Base-by-base conservation (phyloP, 345 rosid genomes). In the Noccaea bulbosa region DNA sequence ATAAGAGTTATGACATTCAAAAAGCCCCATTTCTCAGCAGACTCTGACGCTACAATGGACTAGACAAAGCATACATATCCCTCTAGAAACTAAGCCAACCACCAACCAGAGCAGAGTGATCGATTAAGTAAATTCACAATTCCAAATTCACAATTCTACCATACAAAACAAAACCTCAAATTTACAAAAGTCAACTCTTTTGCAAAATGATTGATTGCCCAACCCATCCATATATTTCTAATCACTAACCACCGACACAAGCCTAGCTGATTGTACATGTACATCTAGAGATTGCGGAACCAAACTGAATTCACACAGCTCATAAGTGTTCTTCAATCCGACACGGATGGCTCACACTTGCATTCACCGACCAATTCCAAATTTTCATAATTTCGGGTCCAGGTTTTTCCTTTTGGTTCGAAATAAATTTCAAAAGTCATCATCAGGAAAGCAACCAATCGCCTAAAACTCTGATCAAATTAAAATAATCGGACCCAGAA, bases 201-300 rank as follows among this genome's bases (percentile, higher is more conserved):
- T 0, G 27, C 40, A 37, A 58, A 37, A 44, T 7, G 7, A 15
- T 10, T 11, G 32, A 51, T 2, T 8, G 38, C 37, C 11, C 59
- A 71, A 62, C 38, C 16, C 14, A 61, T 24, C 8, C 2, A 24
- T 59, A 30, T 48, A 48, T 16, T 1, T 35, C 20, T 44, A 34
- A 71, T 63, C 65, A 72, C 70, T 44, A 53, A 71, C 55, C 65
- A 72, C 70, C 70, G 49, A 72, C 41, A 63, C 27, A 43, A 51
- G 16, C 62, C 54, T 32, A 67, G 38, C 46, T 48, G 60, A 40
- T 15, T 43, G 71, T 24, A 46, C 30, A 46, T 15, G 49, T 34
- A 39, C 8, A 44, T 57, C 30, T 37, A 48, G 20, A 12, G 0
- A 58, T 39, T 67, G 0, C 44, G 38, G 3, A 59, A 47, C 61